phyloP scores from a whole-genome alignment of 257 asterid genomes.

The Ligustrum vulgare region DNA sequence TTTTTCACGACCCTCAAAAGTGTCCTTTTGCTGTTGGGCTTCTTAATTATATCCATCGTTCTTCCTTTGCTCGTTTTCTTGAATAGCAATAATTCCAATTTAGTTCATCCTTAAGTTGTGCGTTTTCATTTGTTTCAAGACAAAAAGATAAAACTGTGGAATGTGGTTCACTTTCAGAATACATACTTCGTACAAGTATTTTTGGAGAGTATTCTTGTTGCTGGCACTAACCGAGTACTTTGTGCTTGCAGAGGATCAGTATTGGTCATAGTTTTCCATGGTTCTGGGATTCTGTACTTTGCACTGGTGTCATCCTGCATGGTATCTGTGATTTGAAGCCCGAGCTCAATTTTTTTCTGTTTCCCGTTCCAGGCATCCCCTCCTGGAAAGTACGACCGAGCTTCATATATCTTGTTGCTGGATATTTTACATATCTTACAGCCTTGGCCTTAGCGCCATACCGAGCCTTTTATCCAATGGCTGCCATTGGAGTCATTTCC shows the following conservation, averaged over 20 bases:
- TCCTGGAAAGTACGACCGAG: conserved; percentile 71
- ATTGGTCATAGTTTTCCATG: conserved; percentile 66
- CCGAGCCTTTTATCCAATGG: conserved; percentile 69
- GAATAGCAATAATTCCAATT: not conserved
- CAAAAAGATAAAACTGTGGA: not conserved
- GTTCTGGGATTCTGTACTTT: conserved; percentile 73
- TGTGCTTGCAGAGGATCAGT: conserved; percentile 65
- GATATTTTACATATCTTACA: conserved; percentile 61
- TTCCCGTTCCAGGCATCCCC: conserved; percentile 59
- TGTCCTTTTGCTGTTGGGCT: not conserved
- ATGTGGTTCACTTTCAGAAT: not conserved
- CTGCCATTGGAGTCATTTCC: conserved; percentile 65
- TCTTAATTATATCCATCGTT: not conserved
- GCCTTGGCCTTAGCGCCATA: conserved; percentile 83
- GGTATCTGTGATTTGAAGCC: conserved; percentile 78
- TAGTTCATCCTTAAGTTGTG: not conserved
- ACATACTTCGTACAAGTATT: not conserved
- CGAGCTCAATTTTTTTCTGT: conserved; percentile 68
- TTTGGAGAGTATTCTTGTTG: not conserved
- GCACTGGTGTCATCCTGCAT: conserved; percentile 76
- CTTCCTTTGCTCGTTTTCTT: not conserved
- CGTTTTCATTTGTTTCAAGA: not conserved
- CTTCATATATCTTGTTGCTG: conserved; percentile 73
- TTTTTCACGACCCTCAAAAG: not conserved
- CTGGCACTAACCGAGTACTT: not conserved